phyloP scores from a whole-genome alignment of 2,329 filamentous ascomycete genomes.

The Graphium sp. region DNA sequence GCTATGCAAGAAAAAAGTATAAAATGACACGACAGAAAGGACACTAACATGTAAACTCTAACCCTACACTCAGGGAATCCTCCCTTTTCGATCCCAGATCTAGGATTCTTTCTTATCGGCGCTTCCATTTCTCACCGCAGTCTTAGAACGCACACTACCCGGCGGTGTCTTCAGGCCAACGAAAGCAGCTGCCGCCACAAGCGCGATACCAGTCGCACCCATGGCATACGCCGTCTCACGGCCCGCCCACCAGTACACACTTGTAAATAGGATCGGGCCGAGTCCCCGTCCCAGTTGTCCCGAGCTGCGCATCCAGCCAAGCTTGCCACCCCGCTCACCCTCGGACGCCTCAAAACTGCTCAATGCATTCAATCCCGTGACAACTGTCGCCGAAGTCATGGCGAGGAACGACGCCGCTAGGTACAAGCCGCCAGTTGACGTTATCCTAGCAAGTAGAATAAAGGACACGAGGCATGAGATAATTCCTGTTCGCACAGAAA shows the following conservation, averaged over 20 bases:
- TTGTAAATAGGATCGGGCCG: slow-evolving; percentile 81
- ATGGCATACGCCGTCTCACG: slow-evolving; percentile 69
- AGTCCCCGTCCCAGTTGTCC: slow-evolving; percentile 79
- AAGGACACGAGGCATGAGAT: slow-evolving; percentile 66
- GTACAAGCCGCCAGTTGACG: slow-evolving; percentile 57
- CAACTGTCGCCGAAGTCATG: slow-evolving; percentile 83
- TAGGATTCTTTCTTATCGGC: too few relatives aligned
- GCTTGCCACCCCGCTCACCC: slow-evolving; percentile 66
- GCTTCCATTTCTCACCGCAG: too few relatives aligned
- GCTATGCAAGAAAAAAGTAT: too few relatives aligned
- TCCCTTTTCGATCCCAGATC: too few relatives aligned
- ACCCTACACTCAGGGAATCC: too few relatives aligned
- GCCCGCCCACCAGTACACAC: slow-evolving; percentile 96
- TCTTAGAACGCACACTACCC: too few relatives aligned
- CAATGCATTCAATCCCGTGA: slow-evolving; percentile 81
- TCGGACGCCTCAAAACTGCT: slow-evolving; percentile 77
- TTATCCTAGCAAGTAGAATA: slow-evolving; percentile 55
- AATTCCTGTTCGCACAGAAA: slow-evolving; percentile 66
- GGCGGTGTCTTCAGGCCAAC: slow-evolving; percentile 49
- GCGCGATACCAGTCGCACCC: slow-evolving; percentile 65
- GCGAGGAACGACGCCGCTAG: slow-evolving; percentile 69
- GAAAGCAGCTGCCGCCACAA: slow-evolving; percentile 56
- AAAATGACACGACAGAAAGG: too few relatives aligned
- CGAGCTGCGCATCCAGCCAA: slow-evolving; percentile 66
- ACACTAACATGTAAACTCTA: too few relatives aligned